phyloP scores from a whole-genome alignment of 1,139 yeast species.

The Saccharomyces pastorianus region DNA sequence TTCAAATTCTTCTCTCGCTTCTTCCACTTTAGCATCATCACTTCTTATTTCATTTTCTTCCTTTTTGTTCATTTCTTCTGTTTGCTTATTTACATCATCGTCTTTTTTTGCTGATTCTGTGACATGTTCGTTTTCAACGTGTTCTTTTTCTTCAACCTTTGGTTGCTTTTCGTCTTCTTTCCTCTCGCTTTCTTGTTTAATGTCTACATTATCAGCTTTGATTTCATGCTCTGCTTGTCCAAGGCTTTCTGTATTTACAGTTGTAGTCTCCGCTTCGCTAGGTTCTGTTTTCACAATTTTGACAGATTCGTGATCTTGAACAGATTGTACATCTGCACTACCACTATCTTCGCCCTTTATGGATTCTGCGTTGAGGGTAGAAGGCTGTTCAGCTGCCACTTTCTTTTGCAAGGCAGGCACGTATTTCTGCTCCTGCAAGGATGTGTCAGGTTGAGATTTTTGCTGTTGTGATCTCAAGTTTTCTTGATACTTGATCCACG shows the following conservation, averaged over 20 bases:
- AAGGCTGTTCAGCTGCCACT: not conserved
- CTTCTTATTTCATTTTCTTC: slow-evolving; percentile 3
- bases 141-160: slow-evolving; percentile 1
- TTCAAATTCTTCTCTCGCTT: slow-evolving; percentile 3
- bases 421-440: not conserved
- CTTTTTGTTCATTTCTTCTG: slow-evolving; percentile 1
- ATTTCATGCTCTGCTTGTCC: slow-evolving; percentile 4
- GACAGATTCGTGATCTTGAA: slow-evolving; percentile 7
- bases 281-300: slow-evolving; percentile 15
- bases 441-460: not conserved
- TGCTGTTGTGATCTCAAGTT: slow-evolving; percentile 3
- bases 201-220: slow-evolving; percentile 5
- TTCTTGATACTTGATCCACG: slow-evolving; percentile 24
- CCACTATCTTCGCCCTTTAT: slow-evolving; percentile 8
- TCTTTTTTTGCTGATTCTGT: not conserved
- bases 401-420: not conserved
- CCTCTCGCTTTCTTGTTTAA: slow-evolving; percentile 2
- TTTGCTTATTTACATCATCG: slow-evolving; percentile 1
- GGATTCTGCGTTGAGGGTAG: slow-evolving; percentile 8
- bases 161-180: slow-evolving; percentile 3
- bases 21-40: slow-evolving; percentile 3
- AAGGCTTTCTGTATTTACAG: slow-evolving; percentile 4
- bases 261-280: slow-evolving; percentile 5
- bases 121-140: slow-evolving; percentile 5
- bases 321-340: not conserved